Base-by-base conservation (phyloP, 768 basidiomycete species). In the Paxillus rubicundulus region DNA sequence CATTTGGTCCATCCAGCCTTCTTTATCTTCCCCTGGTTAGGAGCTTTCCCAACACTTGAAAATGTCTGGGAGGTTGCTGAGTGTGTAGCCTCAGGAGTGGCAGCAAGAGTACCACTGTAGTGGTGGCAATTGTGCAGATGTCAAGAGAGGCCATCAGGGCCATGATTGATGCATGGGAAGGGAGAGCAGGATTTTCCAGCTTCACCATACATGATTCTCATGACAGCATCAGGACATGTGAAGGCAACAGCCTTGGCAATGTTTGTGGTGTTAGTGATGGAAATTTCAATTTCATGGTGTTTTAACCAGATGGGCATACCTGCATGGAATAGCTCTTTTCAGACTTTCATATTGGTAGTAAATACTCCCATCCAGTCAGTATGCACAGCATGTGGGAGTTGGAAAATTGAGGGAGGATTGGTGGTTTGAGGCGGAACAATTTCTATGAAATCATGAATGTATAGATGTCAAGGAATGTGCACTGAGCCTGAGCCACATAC, bases 301-400 rank as follows among this genome's bases (percentile, higher is more conserved):
- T 50, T 27, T 4, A 57, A 30, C 56, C 53, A 60, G 6, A 55
- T 43, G 1, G 50, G 55, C 13, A 60, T 43, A 10, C 59, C 54
- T 0, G 47, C 56, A 9, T 37, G 32, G 27, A 47, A 55, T 9
- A 48, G 47, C 2, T 24, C 39, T 5, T 58, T 9, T 12, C 53
- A 58, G 1, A 36, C 18, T 12, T 40, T 37, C 0, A 20, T 42
- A 27, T 55, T 30, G 1, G 5, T 28, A 3, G 50, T 55, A 9
- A 60, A 60, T n/a, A 28, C 49, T 2, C 59, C 59, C 56, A 60
- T 58, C 56, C 53, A 60, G 7, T 18, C 9, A 2, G 9, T 9
- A 34, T 43, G 18, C 5, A 33, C 32, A 5, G 24, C 9, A n/a
- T 33, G 32, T 33, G 32, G 32, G 32, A 9, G 9, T 33, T 16